Conservation (phyloP, 805 yeast genomes). For the Cyberlindnera lachancei region DNA sequence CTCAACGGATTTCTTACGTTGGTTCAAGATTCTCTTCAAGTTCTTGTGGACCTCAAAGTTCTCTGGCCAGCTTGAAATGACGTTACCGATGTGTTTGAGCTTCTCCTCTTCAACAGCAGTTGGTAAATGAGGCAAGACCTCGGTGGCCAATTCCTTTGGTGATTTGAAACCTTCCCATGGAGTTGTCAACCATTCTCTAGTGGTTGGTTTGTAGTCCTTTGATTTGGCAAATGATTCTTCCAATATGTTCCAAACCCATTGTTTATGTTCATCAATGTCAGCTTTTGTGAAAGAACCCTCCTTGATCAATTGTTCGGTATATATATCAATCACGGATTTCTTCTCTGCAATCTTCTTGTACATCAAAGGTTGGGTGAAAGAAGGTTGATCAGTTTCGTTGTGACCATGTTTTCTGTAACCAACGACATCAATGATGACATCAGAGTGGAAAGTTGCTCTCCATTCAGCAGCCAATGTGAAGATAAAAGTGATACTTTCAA, state of each 20-base stretch:
- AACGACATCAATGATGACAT: conserved; percentile 92
- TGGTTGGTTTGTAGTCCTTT: conserved; percentile 82
- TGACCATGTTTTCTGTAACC: conserved; percentile 99
- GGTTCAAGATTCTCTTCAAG: conserved; percentile 85
- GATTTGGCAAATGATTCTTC: conserved; percentile 87
- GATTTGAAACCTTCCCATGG: conserved; percentile 99
- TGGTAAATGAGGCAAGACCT: conserved; percentile 91
- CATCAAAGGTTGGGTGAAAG: conserved; percentile 98
- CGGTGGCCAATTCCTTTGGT: conserved; percentile 93
- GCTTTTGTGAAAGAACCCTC: conserved; percentile 88
- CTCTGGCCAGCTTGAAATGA: conserved; percentile 77
- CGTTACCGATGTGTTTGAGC: conserved; percentile 71
- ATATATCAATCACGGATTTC: conserved; percentile 81
- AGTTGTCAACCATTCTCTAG: conserved; percentile 96
- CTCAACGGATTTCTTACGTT: conserved; percentile 83
- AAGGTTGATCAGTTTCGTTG: conserved; percentile 98
- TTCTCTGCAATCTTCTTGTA: conserved; percentile 84
- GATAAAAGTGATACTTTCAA: conserved; percentile 84
- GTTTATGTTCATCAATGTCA: conserved; percentile 92
- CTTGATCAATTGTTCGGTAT: conserved; percentile 66
- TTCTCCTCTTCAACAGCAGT: conserved; percentile 73
- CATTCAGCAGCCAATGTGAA: conserved; percentile 98
- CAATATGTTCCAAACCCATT: conserved; percentile 94
- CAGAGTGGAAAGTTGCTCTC: conserved; percentile 95
- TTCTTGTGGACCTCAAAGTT: conserved; percentile 89